A percentile compares a stretch with the other conserved stretches of the same genome.
phyloP scores from a whole-genome alignment of 140 eudicot genomes.

The Senecio squalidus region DNA sequence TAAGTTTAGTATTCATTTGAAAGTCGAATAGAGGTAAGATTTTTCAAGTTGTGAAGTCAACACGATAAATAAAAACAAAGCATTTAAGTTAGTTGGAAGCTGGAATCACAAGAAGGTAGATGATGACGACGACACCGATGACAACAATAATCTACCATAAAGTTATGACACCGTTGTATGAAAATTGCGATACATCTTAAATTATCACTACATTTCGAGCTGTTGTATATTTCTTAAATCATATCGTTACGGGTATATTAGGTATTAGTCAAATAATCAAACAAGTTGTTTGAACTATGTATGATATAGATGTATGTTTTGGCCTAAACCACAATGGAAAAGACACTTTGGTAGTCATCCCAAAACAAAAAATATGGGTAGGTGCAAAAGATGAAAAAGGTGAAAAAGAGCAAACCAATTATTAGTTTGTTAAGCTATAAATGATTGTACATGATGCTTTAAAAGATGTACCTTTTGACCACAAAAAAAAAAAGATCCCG shows the following conservation, averaged over 20 bases:
- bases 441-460: constrained; percentile 22
- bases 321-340: constrained; percentile 8
- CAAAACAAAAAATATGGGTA: constrained; percentile 7
- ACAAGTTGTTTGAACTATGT: not conserved
- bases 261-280: not conserved
- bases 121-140: constrained; percentile 4
- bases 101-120: constrained; percentile 33
- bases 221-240: not conserved
- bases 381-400: not conserved
- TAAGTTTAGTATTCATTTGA: not conserved
- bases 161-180: not conserved
- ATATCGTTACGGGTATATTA: constrained; percentile 2
- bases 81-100: constrained; percentile 30
- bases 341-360: constrained; percentile 15
- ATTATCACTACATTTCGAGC: not conserved
- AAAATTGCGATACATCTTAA: constrained; percentile 17
- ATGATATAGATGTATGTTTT: not conserved
- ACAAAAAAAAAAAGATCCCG: not conserved
- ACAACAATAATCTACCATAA: constrained; percentile 1
- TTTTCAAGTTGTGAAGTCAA: constrained; percentile 11
- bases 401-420: constrained; percentile 6
- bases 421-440: constrained; percentile 4
- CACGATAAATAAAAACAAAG: constrained; percentile 21
- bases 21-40: constrained; percentile 23
- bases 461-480: constrained; percentile 26